Evolutionary conservation across 495 filamentous ascomycete species (phyloP), one percentile per base, ranked within the genome.

Genomic region (Recurvomyces mirabilis): DNA sequence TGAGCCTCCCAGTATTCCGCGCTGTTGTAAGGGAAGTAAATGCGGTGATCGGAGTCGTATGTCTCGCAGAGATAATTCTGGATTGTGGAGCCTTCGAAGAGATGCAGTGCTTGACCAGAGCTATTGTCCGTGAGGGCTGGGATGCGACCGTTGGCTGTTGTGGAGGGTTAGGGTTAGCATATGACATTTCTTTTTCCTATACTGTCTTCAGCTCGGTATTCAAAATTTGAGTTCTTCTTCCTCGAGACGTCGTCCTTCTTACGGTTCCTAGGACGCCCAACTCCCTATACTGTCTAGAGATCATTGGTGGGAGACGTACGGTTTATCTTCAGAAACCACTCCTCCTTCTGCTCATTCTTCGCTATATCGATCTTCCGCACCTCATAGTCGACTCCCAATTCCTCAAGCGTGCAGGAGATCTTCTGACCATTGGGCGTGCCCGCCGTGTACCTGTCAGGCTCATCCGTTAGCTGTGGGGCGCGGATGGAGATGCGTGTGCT

Each of bases 31-130:
- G 58, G 48, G 30, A 69, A 71, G 43, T 59, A 65, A 29, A 72
- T 64, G 43, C 60, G 65, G 19, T 65, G 46, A 3, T 69, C 59
- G 11, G 55, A 58, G 35, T 73, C 70, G 42, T 72, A 72, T 37
- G 61, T 63, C 19, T 66, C 62, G 19, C 54, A 58, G 13, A 73
- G 64, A 38, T 72, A 73, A 17, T 65, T 59, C 59, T 70, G 63
- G 25, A 73, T 63, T 1, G 68, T 63, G 5, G 65, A 69, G 20
- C 63, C 65, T 39, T 72, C 68, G 38, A 71, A 71, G 26, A 72
- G 58, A 20, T 68, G 62, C 47, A 65, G 61, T 5, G 29, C 25
- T 28, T 36, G 41, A 15, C 38, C 48, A 5, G 24, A 38, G 19
- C 36, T 47, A 19, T 47, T 41, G 32, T 55, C 52, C 32, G 52